Percentiles rank a stretch among this genome's conserved stretches.
Evolutionary conservation across 257 asterid genomes (phyloP).

Genomic region (Solanum neorickii): DNA sequence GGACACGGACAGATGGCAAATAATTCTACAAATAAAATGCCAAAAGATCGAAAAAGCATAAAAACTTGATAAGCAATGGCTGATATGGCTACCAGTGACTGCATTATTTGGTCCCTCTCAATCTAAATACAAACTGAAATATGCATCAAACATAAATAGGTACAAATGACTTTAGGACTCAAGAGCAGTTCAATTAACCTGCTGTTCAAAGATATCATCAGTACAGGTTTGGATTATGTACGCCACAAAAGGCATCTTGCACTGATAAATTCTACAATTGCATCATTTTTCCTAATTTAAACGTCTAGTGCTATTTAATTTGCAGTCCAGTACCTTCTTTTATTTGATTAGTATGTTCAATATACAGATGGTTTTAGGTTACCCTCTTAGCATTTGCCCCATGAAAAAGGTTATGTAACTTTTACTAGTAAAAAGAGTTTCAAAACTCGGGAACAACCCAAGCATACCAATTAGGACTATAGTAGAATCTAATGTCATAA

Average conservation of each 20-base stretch:
- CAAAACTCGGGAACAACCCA: neutral
- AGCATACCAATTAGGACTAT: neutral
- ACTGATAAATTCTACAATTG: neutral
- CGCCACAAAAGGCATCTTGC: neutral
- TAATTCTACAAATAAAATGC: neutral
- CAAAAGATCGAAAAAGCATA: neutral
- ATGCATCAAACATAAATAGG: neutral
- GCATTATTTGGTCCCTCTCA: neutral
- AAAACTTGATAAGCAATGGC: neutral
- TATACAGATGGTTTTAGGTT: neutral
- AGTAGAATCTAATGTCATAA: neutral
- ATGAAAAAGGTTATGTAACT: neutral
- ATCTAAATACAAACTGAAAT: neutral
- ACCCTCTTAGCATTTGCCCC: neutral
- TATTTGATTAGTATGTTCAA: neutral
- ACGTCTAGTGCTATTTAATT: neutral
- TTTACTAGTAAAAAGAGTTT: neutral
- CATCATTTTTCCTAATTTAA: neutral
- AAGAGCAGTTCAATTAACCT: neutral
- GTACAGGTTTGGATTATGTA: neutral
- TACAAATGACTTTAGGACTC: neutral
- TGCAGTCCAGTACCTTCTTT: neutral
- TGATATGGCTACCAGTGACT: neutral
- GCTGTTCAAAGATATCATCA: neutral
- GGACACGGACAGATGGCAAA: neutral